Conservation (phyloP, 148 eudicot species). For the Cornus florida region DNA sequence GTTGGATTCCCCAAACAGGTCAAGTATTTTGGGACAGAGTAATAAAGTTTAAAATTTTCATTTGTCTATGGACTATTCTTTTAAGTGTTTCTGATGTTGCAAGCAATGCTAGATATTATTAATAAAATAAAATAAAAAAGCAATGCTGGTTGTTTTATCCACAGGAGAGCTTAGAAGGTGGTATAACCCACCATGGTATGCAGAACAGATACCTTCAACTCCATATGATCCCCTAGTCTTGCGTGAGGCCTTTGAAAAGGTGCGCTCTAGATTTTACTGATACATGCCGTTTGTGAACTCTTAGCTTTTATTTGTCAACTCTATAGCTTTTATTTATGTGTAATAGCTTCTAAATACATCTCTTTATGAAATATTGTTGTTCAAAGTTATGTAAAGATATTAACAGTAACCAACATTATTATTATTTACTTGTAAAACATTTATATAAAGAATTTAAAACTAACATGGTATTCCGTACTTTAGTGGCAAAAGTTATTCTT, state of each 20-base stretch:
- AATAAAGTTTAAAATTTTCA: not conserved
- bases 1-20: no score
- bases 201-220: constrained; percentile 63
- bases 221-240: constrained; percentile 71
- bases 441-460: no score
- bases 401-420: not conserved
- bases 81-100: not conserved
- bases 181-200: constrained; percentile 86
- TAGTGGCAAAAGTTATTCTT: not conserved
- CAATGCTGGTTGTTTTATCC: not conserved
- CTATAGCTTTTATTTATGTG: not conserved
- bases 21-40: no score
- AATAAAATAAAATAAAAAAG: no score
- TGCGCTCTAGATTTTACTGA: constrained; percentile 17
- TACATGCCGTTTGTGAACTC: no score
- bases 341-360: not conserved
- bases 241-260: constrained; percentile 88
- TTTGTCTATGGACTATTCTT: not conserved
- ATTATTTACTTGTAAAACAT: no score
- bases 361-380: not conserved
- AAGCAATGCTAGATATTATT: not conserved
- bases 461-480: not conserved
- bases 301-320: not conserved
- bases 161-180: constrained; percentile 82
- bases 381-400: not conserved